These are phyloP conservation scores for Aureobasidium sp. DNA, from an alignment of 2,329 filamentous ascomycete species.

Conservation along the genomic window DNA sequence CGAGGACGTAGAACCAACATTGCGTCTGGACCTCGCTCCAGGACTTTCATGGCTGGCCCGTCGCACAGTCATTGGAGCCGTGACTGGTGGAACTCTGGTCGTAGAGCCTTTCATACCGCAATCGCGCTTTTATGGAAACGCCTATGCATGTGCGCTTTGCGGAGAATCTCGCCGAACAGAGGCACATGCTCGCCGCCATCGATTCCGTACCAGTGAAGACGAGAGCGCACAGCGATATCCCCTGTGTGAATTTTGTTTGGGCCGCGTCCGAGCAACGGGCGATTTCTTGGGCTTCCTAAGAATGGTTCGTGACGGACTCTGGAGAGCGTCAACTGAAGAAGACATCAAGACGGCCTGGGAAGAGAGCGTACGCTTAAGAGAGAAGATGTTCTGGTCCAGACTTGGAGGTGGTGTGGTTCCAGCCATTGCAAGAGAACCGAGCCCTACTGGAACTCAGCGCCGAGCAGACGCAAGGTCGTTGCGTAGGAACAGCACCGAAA, in stretches of 20 bases:
- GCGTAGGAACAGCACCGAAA: background rate
- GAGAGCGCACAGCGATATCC: constrained; percentile 84
- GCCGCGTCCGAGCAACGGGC: constrained; percentile 75
- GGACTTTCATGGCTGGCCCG: constrained; percentile 90
- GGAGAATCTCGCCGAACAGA: constrained; percentile 70
- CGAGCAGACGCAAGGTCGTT: background rate
- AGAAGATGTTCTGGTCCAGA: constrained; percentile 95
- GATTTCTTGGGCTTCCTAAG: constrained; percentile 88
- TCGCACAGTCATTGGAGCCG: constrained; percentile 70
- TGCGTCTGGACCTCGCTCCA: constrained; percentile 81
- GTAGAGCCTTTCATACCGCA: constrained; percentile 68
- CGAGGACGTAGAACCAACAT: constrained; percentile 90
- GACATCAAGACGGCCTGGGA: constrained; percentile 89
- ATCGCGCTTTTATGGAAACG: constrained; percentile 45
- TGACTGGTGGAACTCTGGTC: constrained; percentile 76
- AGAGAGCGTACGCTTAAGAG: constrained; percentile 78
- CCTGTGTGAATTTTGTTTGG: constrained; percentile 80
- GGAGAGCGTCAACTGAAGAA: constrained; percentile 73
- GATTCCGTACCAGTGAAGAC: constrained; percentile 80
- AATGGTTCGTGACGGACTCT: constrained; percentile 86
- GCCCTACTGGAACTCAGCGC: background rate
- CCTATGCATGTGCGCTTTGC: constrained; percentile 75
- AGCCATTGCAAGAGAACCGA: background rate
- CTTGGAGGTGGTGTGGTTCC: constrained; percentile 88
- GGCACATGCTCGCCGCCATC: constrained; percentile 67